Evolutionary conservation across 2,329 filamentous ascomycete genomes (phyloP).

Genomic region (Trichoderma afroharzianum): DNA sequence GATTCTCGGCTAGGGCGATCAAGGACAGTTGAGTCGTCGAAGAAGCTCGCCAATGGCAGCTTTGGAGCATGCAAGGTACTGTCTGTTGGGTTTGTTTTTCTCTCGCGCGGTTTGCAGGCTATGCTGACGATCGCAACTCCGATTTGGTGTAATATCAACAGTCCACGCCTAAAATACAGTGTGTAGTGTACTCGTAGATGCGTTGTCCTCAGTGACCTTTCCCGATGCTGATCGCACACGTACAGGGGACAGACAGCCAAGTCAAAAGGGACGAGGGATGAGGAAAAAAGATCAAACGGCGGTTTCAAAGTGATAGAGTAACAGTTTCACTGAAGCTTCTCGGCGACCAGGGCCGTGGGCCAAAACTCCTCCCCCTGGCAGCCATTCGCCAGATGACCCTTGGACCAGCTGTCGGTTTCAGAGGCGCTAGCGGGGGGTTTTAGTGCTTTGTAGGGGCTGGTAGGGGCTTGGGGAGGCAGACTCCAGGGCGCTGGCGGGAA

Average conservation of each 20-base stretch:
- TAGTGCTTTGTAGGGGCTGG: slow-evolving; percentile 8
- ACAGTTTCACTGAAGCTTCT: slow-evolving; percentile 14
- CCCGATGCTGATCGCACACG: background rate
- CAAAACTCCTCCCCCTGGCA: background rate
- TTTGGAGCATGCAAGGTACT: slow-evolving; percentile 9
- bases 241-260: background rate
- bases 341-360: background rate
- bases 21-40: background rate
- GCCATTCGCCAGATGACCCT: slow-evolving; percentile 6
- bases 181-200: background rate
- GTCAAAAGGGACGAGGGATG: background rate
- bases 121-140: background rate
- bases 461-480: slow-evolving; percentile 13
- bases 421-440: slow-evolving; percentile 14
- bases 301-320: slow-evolving; percentile 13
- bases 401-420: slow-evolving; percentile 17
- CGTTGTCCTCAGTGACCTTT: background rate
- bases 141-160: background rate
- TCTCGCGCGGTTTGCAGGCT: background rate
- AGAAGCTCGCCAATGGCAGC: background rate
- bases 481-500: background rate
- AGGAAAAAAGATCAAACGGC: slow-evolving; percentile 1
- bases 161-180: background rate
- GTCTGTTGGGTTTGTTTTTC: background rate
- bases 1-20: background rate